Evolutionary conservation across 2,329 filamentous ascomycete species (phyloP).

Genomic region (Pseudogymnoascus sp.): DNA sequence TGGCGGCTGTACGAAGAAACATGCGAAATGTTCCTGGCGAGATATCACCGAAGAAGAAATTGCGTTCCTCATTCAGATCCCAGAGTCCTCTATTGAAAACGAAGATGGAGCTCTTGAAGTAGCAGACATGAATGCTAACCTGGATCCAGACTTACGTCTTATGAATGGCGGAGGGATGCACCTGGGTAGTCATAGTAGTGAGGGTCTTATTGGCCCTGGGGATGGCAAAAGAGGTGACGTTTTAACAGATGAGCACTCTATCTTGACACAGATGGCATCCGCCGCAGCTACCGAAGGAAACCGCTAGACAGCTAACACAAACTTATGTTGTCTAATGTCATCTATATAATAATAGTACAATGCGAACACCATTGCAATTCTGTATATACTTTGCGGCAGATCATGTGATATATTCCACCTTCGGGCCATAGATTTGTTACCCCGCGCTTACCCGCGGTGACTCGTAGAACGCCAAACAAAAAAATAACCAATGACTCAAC

Average conservation of each 20-base stretch:
- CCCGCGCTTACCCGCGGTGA: constrained; percentile 1
- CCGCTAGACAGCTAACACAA: neutral
- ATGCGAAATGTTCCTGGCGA: constrained; percentile 81
- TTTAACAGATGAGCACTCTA: constrained; percentile 13
- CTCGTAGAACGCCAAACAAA: neutral
- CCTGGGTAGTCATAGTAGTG: neutral
- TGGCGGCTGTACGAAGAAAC: constrained; percentile 80
- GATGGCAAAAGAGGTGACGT: constrained; percentile 12
- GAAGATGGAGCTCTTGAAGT: neutral
- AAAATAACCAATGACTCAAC: constrained; percentile 7
- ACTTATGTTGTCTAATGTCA: constrained; percentile 1
- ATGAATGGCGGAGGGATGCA: constrained; percentile 9
- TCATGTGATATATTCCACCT: neutral
- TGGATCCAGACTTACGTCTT: constrained; percentile 7
- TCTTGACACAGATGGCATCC: constrained; percentile 20
- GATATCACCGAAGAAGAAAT: constrained; percentile 66
- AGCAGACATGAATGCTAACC: constrained; percentile 6
- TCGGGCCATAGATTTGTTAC: neutral
- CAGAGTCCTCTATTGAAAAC: constrained; percentile 5
- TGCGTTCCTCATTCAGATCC: constrained; percentile 11
- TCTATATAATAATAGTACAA: neutral
- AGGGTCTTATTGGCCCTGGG: neutral
- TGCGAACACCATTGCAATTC: neutral
- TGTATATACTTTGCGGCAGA: neutral
- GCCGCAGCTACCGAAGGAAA: constrained; percentile 16